Evolutionary conservation across 495 filamentous ascomycete species (phyloP).

Genomic region (Annulohypoxylon nitens): DNA sequence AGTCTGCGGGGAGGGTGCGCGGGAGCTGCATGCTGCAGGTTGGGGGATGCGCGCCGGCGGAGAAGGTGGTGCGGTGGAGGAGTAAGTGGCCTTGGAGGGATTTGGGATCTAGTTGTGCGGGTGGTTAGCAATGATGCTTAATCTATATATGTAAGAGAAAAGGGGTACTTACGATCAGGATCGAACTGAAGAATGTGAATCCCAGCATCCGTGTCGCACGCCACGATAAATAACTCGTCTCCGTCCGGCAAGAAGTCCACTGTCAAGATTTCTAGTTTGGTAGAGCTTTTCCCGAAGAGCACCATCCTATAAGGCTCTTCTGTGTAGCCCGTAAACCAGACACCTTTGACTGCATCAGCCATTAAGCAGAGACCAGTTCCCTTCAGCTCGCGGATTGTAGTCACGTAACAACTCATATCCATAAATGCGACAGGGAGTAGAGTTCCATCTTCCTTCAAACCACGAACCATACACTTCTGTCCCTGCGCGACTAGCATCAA

Average conservation of each 20-base stretch:
- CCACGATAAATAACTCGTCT: slow-evolving; percentile 82
- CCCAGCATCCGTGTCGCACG: slow-evolving; percentile 86
- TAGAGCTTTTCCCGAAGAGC: slow-evolving; percentile 86
- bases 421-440: slow-evolving; percentile 96
- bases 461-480: slow-evolving; percentile 96
- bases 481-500: slow-evolving; percentile 93
- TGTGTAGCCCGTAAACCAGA: slow-evolving; percentile 95
- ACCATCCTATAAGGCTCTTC: slow-evolving; percentile 97
- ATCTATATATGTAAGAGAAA: background rate
- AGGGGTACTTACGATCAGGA: slow-evolving; percentile 74
- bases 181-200: slow-evolving; percentile 93
- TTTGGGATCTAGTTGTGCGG: slow-evolving; percentile 79
- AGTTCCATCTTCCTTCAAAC: slow-evolving; percentile 92
- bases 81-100: slow-evolving; percentile 89
- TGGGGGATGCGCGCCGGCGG: slow-evolving; percentile 80
- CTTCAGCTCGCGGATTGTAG: slow-evolving; percentile 80
- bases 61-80: slow-evolving; percentile 86
- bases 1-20: slow-evolving; percentile 63
- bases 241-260: slow-evolving; percentile 92
- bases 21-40: slow-evolving; percentile 82
- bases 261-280: slow-evolving; percentile 79
- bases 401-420: slow-evolving; percentile 95
- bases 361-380: slow-evolving; percentile 86
- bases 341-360: slow-evolving; percentile 89
- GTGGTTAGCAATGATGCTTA: slow-evolving; percentile 42